phyloP scores from a whole-genome alignment of 257 asterid genomes.

The Pogostemon cablin region DNA sequence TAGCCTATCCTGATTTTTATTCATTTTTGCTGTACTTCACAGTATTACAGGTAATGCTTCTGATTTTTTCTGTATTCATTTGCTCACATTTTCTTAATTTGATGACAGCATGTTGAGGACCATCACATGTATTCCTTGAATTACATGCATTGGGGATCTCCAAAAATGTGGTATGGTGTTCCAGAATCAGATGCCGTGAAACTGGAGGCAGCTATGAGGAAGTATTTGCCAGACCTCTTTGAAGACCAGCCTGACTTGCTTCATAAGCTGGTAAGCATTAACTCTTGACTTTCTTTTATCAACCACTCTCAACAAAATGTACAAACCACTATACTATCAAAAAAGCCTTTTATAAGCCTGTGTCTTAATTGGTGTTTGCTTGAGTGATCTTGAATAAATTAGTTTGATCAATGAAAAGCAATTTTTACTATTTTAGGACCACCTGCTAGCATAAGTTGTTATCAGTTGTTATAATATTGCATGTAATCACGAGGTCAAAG shows the following conservation, averaged over 20 bases:
- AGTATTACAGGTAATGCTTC: slow-evolving; percentile 22
- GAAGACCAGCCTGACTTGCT: slow-evolving; percentile 98
- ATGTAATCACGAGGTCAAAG: background rate
- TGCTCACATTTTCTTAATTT: slow-evolving; percentile 26
- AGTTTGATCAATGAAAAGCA: background rate
- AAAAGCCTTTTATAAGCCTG: background rate
- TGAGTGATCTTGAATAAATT: slow-evolving; percentile 4
- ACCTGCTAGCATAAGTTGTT: slow-evolving; percentile 3
- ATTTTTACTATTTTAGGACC: background rate
- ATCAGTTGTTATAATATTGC: background rate
- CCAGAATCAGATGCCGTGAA: slow-evolving; percentile 86
- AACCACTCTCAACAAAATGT: background rate
- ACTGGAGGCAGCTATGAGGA: slow-evolving; percentile 92
- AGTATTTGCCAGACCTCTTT: slow-evolving; percentile 86
- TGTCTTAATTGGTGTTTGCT: slow-evolving; percentile 4
- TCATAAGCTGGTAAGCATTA: slow-evolving; percentile 82
- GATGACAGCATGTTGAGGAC: slow-evolving; percentile 91
- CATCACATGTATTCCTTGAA: slow-evolving; percentile 95
- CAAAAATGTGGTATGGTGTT: slow-evolving; percentile 96
- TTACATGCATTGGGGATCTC: slow-evolving; percentile 98
- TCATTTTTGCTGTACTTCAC: background rate
- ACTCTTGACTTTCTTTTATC: background rate
- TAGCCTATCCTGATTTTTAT: slow-evolving; percentile 3
- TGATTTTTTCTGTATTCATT: slow-evolving; percentile 29
- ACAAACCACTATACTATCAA: background rate